These are phyloP conservation scores for Setaria viridis DNA, from an alignment of 202 grass and related monocot species.

Conservation along the genomic window DNA sequence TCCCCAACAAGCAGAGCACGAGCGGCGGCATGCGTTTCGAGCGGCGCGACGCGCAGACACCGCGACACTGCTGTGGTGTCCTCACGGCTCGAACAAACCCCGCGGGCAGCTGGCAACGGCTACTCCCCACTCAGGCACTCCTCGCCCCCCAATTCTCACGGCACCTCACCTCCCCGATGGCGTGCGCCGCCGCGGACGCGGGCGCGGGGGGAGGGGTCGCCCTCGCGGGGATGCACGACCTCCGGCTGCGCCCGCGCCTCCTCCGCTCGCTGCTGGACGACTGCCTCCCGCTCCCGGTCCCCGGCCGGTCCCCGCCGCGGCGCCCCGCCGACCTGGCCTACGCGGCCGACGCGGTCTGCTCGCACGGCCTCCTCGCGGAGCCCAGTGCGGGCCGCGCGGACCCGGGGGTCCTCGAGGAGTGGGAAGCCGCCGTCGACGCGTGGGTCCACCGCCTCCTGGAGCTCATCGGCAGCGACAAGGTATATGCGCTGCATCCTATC, in stretches of 20 bases:
- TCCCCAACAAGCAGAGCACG: no score
- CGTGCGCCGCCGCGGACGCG: neutral
- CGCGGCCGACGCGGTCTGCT: constrained; percentile 39
- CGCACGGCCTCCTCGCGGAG: constrained; percentile 63
- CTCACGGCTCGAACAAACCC: no score
- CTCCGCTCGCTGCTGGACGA: constrained; percentile 44
- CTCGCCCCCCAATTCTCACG: no score
- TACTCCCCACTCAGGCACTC: no score
- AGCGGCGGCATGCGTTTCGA: no score
- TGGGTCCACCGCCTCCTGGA: constrained; percentile 54
- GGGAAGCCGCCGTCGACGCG: constrained; percentile 54
- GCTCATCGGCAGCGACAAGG: constrained; percentile 54
- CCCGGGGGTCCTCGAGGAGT: constrained; percentile 45
- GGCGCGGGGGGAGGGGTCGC: neutral
- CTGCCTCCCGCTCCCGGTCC: constrained; percentile 21
- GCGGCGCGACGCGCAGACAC: no score
- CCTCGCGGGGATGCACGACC: constrained; percentile 37
- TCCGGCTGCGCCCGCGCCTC: constrained; percentile 46
- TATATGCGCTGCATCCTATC: constrained; percentile 10
- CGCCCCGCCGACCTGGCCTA: constrained; percentile 41
- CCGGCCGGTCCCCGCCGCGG: neutral
- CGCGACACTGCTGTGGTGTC: no score
- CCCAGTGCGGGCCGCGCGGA: neutral
- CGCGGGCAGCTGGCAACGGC: no score
- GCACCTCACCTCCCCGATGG: neutral